Evolutionary conservation across 2,329 filamentous ascomycete species (phyloP).

Genomic region (Penicillium digitatum): DNA sequence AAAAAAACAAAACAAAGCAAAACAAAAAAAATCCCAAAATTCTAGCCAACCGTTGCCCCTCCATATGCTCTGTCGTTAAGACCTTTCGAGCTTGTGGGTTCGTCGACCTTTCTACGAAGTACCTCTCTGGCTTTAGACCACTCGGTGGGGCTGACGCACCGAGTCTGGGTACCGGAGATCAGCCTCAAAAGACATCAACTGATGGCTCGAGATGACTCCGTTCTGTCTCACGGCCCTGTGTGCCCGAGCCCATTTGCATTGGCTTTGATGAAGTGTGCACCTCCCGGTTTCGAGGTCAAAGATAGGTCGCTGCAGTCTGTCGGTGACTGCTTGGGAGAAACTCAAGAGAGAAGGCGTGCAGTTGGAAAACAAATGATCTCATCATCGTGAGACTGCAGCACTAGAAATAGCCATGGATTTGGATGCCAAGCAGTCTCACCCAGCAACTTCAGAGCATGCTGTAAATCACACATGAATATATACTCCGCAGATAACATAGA

Average conservation of each 20-base stretch:
- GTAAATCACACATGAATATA: background rate
- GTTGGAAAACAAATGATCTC: background rate
- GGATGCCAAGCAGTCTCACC: background rate
- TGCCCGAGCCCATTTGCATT: constrained; percentile 1
- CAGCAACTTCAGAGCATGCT: background rate
- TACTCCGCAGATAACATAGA: background rate
- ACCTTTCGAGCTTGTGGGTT: background rate
- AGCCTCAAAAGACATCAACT: constrained; percentile 9
- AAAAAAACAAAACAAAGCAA: background rate
- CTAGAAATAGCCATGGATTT: constrained; percentile 5
- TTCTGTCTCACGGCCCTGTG: constrained; percentile 4
- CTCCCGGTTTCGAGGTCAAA: background rate
- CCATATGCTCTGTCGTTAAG: background rate
- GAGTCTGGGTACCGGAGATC: constrained; percentile 5
- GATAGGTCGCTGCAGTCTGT: background rate
- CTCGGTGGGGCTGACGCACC: constrained; percentile 1
- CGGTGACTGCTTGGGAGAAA: background rate
- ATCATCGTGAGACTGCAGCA: background rate
- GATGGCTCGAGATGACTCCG: constrained; percentile 3
- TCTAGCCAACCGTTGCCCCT: background rate
- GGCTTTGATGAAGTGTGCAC: background rate
- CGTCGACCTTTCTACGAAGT: background rate
- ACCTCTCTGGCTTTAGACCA: constrained; percentile 1
- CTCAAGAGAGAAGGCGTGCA: background rate
- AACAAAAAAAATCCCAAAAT: background rate